Evolutionary conservation across 371 early-diverging fungal genomes (phyloP).

Genomic region (Zychaea mexicana): DNA sequence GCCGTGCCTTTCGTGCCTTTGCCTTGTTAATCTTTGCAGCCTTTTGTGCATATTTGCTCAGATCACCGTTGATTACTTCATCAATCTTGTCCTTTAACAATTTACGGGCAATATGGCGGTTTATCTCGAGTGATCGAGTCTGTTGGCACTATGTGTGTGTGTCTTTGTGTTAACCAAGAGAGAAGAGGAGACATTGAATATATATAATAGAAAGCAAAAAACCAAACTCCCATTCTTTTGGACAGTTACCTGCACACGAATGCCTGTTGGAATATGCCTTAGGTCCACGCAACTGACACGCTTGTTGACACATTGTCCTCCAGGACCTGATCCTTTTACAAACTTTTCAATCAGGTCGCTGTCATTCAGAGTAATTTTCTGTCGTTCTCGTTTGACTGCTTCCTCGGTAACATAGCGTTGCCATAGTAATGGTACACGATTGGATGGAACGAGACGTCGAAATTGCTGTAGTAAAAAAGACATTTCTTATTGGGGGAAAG

Average conservation of each 20-base stretch:
- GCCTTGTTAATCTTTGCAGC: slow-evolving; percentile 62
- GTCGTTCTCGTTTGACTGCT: slow-evolving; percentile 15
- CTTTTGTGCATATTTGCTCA: slow-evolving; percentile 68
- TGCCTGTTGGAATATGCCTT: slow-evolving; percentile 83
- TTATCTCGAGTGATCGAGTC: slow-evolving; percentile 75
- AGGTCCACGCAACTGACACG: slow-evolving; percentile 84
- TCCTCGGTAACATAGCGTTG: slow-evolving; percentile 1
- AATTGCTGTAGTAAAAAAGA: not conserved
- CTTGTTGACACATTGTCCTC: slow-evolving; percentile 95
- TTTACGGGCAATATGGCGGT: slow-evolving; percentile 77
- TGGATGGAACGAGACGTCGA: not conserved
- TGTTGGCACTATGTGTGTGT: slow-evolving; percentile 66
- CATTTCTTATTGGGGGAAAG: not conserved
- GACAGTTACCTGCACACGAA: slow-evolving; percentile 62
- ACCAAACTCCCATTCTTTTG: not conserved
- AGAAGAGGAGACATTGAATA: not conserved
- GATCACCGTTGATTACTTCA: slow-evolving; percentile 63
- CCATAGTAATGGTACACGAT: slow-evolving; percentile 1
- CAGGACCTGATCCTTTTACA: slow-evolving; percentile 89
- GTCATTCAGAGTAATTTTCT: slow-evolving; percentile 69
- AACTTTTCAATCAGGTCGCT: slow-evolving; percentile 85
- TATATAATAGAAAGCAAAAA: not conserved
- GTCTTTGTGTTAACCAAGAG: not conserved
- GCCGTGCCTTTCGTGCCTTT: slow-evolving; percentile 60
- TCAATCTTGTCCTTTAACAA: slow-evolving; percentile 71